phyloP scores from a whole-genome alignment of 2,329 filamentous ascomycete species.

The Aspergillus flavus region DNA sequence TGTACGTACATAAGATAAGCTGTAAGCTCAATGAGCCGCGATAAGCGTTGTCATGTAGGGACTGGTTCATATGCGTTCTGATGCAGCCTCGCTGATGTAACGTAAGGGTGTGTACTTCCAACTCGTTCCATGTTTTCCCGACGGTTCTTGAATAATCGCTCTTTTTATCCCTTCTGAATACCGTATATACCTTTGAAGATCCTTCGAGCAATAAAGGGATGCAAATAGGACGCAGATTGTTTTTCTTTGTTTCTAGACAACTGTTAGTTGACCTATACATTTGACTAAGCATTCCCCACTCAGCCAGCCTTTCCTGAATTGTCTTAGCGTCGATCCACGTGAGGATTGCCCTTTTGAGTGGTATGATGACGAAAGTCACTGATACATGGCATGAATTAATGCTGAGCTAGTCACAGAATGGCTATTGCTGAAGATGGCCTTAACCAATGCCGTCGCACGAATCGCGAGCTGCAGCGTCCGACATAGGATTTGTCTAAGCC shows the following conservation, averaged over 20 bases:
- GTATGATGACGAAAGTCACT: not conserved
- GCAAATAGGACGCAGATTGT: not conserved
- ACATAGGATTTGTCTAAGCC: not conserved
- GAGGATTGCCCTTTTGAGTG: conserved; percentile 5
- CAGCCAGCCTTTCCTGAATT: not conserved
- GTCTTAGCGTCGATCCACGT: conserved; percentile 5
- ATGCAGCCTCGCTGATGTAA: not conserved
- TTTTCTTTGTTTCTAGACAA: not conserved
- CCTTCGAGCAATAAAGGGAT: not conserved
- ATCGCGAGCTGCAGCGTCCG: conserved; percentile 14
- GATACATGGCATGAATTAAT: not conserved
- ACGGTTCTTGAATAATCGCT: too few relatives aligned
- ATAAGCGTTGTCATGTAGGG: not conserved
- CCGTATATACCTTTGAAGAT: not conserved
- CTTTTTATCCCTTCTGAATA: not conserved
- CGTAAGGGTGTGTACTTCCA: not conserved
- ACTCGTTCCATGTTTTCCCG: not conserved
- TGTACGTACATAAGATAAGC: not conserved
- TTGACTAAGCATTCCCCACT: not conserved
- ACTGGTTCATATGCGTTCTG: not conserved
- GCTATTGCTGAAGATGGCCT: conserved; percentile 26
- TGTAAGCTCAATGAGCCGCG: conserved; percentile 3
- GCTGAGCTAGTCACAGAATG: conserved; percentile 19
- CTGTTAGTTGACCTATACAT: not conserved
- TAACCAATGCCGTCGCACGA: conserved; percentile 16